Base-by-base conservation (phyloP, 139 green algal species). In the Asterochloris sp. region DNA sequence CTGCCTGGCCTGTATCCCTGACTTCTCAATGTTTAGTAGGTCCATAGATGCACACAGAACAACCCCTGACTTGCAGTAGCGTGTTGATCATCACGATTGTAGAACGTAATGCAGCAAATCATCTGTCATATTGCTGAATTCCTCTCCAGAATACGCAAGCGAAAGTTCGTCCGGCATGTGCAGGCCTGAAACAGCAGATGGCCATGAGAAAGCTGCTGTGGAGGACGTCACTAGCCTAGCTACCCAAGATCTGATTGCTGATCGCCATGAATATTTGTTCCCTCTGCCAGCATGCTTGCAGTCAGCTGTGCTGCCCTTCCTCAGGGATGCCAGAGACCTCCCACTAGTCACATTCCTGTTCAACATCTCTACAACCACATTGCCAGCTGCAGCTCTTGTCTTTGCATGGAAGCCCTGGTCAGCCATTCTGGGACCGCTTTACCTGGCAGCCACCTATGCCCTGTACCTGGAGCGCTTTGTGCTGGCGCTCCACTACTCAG, bases 381-480 rank as follows among this genome's bases (percentile, higher is more conserved):
- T 79, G 1, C 87, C 87, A 16, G 74, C 76, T n/a, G 77, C 84
- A 8, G 66, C 61, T 0, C 61, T 69, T 4, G 67, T 90, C 1
- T 84, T 88, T 47, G 86, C 80, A 24, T 19, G 23, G 0, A 78
- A 27, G 47, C 19, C 28, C 8, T 68, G 21, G n/a, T 88, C 83
- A 47, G 84, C 92, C 54, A 61, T 73, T 16, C 19, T 91, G 9
- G 92, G 90, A 0, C 62, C 82, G 1, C 14, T 79, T 0, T 95
- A 95, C 78, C 29, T 97, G 6, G 67, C 83, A 0, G 23, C 62
- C 12, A 90, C 90, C 78, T 94, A 94, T 80, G 89, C 78, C 0
- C 78, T 95, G 0, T 97, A 91, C 83, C 85, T 97, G 11, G 89
- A 94, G 54, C 84, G 92, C 12, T 96, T 94, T 78, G 88, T 96